Evolutionary conservation across 2,329 filamentous ascomycete genomes (phyloP).

Genomic region (Nothophaeocryptopus gaeumannii): DNA sequence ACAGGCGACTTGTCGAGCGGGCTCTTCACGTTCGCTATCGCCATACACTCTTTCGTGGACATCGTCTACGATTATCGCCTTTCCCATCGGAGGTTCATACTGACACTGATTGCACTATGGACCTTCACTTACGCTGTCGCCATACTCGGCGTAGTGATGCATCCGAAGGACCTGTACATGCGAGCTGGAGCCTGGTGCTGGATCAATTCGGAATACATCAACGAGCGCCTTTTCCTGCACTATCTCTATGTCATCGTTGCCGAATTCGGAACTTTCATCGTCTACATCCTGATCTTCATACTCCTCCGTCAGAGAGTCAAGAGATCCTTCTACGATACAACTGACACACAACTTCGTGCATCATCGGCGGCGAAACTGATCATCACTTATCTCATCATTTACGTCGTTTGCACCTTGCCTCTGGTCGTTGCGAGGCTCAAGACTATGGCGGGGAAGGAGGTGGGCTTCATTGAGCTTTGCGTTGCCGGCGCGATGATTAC

Average conservation of each 20-base stretch:
- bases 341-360: constrained; percentile 35
- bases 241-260: constrained; percentile 62
- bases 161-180: constrained; percentile 52
- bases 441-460: constrained; percentile 52
- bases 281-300: constrained; percentile 46
- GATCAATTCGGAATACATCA: constrained; percentile 54
- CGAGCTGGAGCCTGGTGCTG: constrained; percentile 67
- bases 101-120: constrained; percentile 52
- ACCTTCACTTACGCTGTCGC: constrained; percentile 58
- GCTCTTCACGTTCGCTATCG: constrained; percentile 63
- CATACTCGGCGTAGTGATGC: constrained; percentile 47
- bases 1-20: constrained; percentile 64
- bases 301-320: constrained; percentile 40
- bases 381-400: constrained; percentile 65
- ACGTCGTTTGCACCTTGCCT: constrained; percentile 64
- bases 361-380: constrained; percentile 51
- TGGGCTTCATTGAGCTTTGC: constrained; percentile 44
- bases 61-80: constrained; percentile 57
- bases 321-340: constrained; percentile 36
- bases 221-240: constrained; percentile 58
- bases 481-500: constrained; percentile 56
- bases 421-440: constrained; percentile 62
- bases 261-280: constrained; percentile 50
- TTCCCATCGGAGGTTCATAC: constrained; percentile 51
- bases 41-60: constrained; percentile 61